phyloP scores from a whole-genome alignment of 2,329 filamentous ascomycete genomes.

The Leptographium procerum region DNA sequence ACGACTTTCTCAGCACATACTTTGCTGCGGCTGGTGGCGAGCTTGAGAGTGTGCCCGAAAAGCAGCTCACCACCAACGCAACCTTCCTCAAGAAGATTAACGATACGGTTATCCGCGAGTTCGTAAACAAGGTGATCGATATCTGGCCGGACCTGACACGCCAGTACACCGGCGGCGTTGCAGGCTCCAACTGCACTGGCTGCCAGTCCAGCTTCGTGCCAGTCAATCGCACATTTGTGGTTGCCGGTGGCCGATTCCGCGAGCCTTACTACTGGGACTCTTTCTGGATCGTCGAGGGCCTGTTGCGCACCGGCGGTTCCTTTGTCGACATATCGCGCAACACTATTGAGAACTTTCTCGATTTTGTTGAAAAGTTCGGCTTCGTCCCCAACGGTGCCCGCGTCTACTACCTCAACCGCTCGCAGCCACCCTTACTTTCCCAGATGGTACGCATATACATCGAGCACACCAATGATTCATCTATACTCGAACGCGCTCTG shows the following conservation, averaged over 20 bases:
- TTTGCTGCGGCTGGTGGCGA: constrained; percentile 55
- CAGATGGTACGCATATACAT: constrained; percentile 57
- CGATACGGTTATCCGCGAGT: constrained; percentile 47
- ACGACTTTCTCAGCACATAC: constrained; percentile 49
- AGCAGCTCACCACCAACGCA: constrained; percentile 43
- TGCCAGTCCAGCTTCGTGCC: constrained; percentile 57
- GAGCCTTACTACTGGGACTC: constrained; percentile 65
- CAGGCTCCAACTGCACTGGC: constrained; percentile 34
- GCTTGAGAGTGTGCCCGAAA: constrained; percentile 39
- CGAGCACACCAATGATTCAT: constrained; percentile 52
- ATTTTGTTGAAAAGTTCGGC: constrained; percentile 51
- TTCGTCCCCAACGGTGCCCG: constrained; percentile 60
- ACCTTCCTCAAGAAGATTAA: constrained; percentile 45
- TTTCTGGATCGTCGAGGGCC: constrained; percentile 56
- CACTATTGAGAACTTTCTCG: constrained; percentile 59
- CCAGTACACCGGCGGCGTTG: constrained; percentile 35
- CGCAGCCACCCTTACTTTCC: constrained; percentile 53
- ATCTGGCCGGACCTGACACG: constrained; percentile 61
- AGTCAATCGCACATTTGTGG: constrained; percentile 56
- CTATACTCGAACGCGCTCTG: constrained; percentile 46
- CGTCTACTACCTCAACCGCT: constrained; percentile 53
- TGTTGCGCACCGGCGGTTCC: constrained; percentile 51
- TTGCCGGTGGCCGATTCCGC: constrained; percentile 59
- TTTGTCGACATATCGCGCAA: constrained; percentile 54
- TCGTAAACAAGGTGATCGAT: constrained; percentile 51